Conservation (phyloP, 192 early-diverging fungal genomes). For the Linnemannia elongata region DNA sequence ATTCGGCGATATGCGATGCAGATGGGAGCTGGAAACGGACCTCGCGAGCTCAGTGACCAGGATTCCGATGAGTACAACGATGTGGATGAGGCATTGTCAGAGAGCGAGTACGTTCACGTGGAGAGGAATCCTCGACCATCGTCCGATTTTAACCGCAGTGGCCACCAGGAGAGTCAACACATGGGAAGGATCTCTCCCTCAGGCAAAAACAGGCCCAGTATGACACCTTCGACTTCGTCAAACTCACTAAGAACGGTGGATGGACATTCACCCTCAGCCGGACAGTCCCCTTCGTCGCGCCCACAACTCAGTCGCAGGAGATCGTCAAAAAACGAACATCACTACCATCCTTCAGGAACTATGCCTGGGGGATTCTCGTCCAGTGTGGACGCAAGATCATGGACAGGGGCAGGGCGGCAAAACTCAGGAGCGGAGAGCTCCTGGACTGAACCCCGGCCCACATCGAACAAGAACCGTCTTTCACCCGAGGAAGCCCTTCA, state of each 20-base stretch:
- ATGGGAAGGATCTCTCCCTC: neutral
- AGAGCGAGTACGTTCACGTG: slow-evolving; percentile 47
- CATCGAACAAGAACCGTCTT: neutral
- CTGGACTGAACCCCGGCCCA: neutral
- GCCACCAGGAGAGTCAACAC: slow-evolving; percentile 11
- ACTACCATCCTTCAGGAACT: neutral
- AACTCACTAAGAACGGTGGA: slow-evolving; percentile 11
- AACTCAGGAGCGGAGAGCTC: neutral
- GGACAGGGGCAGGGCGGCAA: neutral
- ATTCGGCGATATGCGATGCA: slow-evolving; percentile 54
- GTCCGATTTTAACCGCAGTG: slow-evolving; percentile 1
- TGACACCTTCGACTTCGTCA: neutral
- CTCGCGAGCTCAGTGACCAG: slow-evolving; percentile 45
- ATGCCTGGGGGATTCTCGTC: slow-evolving; percentile 54
- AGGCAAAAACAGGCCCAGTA: neutral
- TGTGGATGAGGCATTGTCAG: slow-evolving; percentile 45
- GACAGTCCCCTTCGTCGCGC: slow-evolving; percentile 10
- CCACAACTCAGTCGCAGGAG: slow-evolving; percentile 23
- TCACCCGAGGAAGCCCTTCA: slow-evolving; percentile 17
- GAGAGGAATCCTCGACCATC: slow-evolving; percentile 21
- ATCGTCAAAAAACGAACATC: slow-evolving; percentile 7
- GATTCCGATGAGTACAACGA: slow-evolving; percentile 57
- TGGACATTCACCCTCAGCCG: neutral
- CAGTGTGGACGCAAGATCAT: slow-evolving; percentile 16
- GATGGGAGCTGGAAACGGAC: slow-evolving; percentile 42